phyloP scores from a whole-genome alignment of 352 stramenopile species.

The Phytophthora lateralis region DNA sequence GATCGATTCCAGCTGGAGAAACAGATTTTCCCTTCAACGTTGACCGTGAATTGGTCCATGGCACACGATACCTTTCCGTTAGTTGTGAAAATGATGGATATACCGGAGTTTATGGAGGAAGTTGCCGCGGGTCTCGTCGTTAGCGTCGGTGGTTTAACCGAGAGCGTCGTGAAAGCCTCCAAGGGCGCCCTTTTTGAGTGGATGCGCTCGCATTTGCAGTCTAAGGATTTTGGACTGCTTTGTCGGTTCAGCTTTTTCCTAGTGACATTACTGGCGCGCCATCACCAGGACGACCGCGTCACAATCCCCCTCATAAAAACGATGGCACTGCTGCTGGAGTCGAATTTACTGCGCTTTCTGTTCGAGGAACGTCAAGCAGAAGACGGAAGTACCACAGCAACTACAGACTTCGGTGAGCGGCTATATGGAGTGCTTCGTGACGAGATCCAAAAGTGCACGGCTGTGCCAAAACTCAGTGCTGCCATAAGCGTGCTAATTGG shows the following conservation, averaged over 20 bases:
- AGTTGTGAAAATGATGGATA: constrained; percentile 84
- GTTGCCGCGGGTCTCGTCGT: constrained; percentile 92
- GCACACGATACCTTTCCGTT: constrained; percentile 92
- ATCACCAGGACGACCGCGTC: constrained; percentile 80
- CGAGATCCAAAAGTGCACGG: constrained; percentile 68
- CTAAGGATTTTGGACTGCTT: constrained; percentile 69
- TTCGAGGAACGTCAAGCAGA: constrained; percentile 46
- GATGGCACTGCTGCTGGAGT: constrained; percentile 74
- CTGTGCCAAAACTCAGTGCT: constrained; percentile 70
- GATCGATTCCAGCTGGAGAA: constrained; percentile 75
- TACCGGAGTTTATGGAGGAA: constrained; percentile 86
- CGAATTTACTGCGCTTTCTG: constrained; percentile 62
- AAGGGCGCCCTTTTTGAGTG: constrained; percentile 68
- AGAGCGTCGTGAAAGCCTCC: constrained; percentile 92
- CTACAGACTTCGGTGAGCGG: constrained; percentile 58
- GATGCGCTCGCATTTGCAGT: constrained; percentile 51
- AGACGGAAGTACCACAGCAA: constrained; percentile 16
- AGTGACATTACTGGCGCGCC: constrained; percentile 61
- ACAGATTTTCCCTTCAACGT: constrained; percentile 55
- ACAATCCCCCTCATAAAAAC: constrained; percentile 90
- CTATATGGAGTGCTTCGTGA: constrained; percentile 70
- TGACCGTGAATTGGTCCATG: constrained; percentile 81
- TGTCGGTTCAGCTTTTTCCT: constrained; percentile 73
- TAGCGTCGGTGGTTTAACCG: constrained; percentile 95
- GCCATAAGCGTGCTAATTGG: constrained; percentile 76